These are phyloP conservation scores for Penicillium sp. DNA, from an alignment of 2,329 filamentous ascomycete genomes.

Conservation along the genomic window DNA sequence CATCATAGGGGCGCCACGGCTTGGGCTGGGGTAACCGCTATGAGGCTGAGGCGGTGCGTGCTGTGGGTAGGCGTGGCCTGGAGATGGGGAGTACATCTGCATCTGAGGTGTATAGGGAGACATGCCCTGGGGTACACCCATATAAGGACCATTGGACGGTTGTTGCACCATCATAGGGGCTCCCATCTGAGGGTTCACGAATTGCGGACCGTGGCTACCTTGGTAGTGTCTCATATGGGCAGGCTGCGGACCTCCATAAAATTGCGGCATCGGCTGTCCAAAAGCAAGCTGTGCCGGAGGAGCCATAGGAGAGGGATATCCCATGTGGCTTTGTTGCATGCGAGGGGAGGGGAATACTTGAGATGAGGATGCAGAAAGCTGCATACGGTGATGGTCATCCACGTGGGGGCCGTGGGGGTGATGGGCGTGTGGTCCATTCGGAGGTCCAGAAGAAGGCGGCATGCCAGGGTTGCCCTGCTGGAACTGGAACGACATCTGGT, in stretches of 20 bases:
- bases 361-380: slow-evolving; percentile 76
- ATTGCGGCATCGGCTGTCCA: slow-evolving; percentile 69
- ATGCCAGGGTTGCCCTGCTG: slow-evolving; percentile 71
- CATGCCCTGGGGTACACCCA: slow-evolving; percentile 71
- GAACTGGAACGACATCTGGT: slow-evolving; percentile 80
- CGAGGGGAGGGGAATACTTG: slow-evolving; percentile 86
- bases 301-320: slow-evolving; percentile 68
- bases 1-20: slow-evolving; percentile 88
- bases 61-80: slow-evolving; percentile 67
- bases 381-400: slow-evolving; percentile 80
- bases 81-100: slow-evolving; percentile 77
- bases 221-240: slow-evolving; percentile 71
- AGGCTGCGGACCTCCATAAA: slow-evolving; percentile 70
- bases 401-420: slow-evolving; percentile 72
- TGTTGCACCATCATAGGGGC: slow-evolving; percentile 82
- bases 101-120: slow-evolving; percentile 69
- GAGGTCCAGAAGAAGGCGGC: slow-evolving; percentile 68
- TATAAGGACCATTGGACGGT: slow-evolving; percentile 67
- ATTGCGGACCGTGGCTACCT: slow-evolving; percentile 64
- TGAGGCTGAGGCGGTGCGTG: slow-evolving; percentile 55
- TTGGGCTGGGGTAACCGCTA: slow-evolving; percentile 84
- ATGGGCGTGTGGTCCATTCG: slow-evolving; percentile 76
- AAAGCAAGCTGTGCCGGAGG: slow-evolving; percentile 71
- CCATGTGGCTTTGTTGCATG: slow-evolving; percentile 66
- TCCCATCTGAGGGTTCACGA: slow-evolving; percentile 73